Percentiles rank a stretch among this genome's conserved stretches.
Conservation (phyloP, 805 yeast genomes). For the Kuraishia cidri region DNA sequence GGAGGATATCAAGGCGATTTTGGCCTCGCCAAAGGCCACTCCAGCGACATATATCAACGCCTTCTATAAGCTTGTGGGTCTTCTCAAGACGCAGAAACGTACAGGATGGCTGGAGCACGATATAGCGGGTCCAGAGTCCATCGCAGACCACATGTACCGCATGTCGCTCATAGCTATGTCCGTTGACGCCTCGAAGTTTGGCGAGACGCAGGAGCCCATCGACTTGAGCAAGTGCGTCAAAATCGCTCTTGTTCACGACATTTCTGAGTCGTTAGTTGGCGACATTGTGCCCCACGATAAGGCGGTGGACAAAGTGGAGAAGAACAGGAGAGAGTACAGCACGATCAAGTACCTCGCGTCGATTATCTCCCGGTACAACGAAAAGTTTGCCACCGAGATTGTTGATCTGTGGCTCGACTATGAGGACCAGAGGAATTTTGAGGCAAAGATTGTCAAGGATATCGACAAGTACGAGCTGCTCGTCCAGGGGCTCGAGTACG, state of each 20-base stretch:
- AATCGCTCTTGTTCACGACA: conserved; percentile 87
- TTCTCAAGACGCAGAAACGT: conserved; percentile 70
- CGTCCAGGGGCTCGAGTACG: conserved; percentile 79
- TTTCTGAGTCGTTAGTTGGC: conserved; percentile 91
- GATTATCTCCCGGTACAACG: conserved; percentile 58
- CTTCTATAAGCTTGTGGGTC: conserved; percentile 50
- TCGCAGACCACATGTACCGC: conserved; percentile 94
- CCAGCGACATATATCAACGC: conserved; percentile 20
- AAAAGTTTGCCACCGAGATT: conserved; percentile 52
- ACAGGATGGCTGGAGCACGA: conserved; percentile 91
- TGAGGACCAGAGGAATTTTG: conserved; percentile 73
- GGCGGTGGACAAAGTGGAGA: conserved; percentile 61
- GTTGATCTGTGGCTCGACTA: conserved; percentile 78
- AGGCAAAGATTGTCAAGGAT: conserved; percentile 88
- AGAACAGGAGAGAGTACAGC: conserved; percentile 70
- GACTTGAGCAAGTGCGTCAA: conserved; percentile 67
- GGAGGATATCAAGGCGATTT: conserved; percentile 19
- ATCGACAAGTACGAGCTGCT: conserved; percentile 87
- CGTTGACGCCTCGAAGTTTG: conserved; percentile 25
- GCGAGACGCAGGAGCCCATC: conserved; percentile 23
- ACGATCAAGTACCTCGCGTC: conserved; percentile 61
- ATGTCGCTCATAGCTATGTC: conserved; percentile 80
- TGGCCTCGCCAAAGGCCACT: conserved; percentile 8
- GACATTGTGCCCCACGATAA: conserved; percentile 83
- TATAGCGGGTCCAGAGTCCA: conserved; percentile 50